Evolutionary conservation across 2,329 filamentous ascomycete species (phyloP).

Genomic region (Aspergillus proliferans): DNA sequence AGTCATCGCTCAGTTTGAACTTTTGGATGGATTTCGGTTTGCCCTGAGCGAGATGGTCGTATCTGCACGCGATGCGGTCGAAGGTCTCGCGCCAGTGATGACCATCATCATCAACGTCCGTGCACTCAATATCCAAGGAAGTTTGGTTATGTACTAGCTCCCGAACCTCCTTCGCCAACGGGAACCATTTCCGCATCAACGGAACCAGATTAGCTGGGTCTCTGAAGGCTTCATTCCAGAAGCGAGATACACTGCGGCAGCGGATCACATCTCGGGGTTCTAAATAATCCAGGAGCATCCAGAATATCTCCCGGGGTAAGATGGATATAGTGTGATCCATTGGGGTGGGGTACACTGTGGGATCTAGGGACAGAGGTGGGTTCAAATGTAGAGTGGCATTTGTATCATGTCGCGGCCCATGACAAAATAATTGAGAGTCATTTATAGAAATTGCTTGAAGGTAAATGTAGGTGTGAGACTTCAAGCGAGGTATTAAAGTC

Average conservation of each 20-base stretch:
- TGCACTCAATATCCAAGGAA: neutral
- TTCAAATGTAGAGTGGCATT: too few relatives aligned
- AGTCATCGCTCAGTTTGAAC: slow-evolving; percentile 36
- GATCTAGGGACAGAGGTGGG: too few relatives aligned
- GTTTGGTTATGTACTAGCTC: slow-evolving; percentile 13
- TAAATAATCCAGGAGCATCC: slow-evolving; percentile 48
- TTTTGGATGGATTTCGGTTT: slow-evolving; percentile 44
- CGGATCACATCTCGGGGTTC: slow-evolving; percentile 46
- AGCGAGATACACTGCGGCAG: slow-evolving; percentile 48
- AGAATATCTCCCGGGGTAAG: slow-evolving; percentile 55
- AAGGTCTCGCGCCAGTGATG: slow-evolving; percentile 34
- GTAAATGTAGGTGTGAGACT: too few relatives aligned
- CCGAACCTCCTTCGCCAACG: slow-evolving; percentile 50
- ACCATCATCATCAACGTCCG: slow-evolving; percentile 1
- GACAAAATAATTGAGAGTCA: too few relatives aligned
- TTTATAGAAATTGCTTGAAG: too few relatives aligned
- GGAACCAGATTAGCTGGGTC: slow-evolving; percentile 42
- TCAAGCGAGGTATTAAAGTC: too few relatives aligned
- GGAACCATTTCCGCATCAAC: slow-evolving; percentile 48
- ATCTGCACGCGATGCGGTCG: slow-evolving; percentile 48
- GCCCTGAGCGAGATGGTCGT: slow-evolving; percentile 48
- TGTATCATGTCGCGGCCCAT: too few relatives aligned
- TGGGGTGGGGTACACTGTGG: neutral
- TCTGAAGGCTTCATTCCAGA: slow-evolving; percentile 47
- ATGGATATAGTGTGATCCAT: slow-evolving; percentile 14